Evolutionary conservation across 2,329 filamentous ascomycete species (phyloP), one percentile per base, ranked within the genome.

Genomic region (Colletotrichum karsti): DNA sequence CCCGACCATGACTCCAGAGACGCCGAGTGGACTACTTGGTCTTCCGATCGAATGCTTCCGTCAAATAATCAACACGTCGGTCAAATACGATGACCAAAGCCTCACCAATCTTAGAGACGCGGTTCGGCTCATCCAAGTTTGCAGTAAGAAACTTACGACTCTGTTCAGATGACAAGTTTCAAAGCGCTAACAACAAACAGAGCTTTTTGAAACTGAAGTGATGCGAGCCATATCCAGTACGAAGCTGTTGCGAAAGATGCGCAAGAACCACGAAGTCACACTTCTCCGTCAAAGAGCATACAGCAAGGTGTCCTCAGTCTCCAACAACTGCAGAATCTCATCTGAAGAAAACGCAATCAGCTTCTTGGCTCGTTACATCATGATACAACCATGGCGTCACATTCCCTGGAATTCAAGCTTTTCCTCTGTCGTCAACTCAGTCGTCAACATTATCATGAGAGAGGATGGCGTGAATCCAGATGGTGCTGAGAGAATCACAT

Each of bases 21-120:
- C 10, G 35, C 18, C 2, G 18, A 2, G 8, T 22, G 4, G 6
- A 41, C 18, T 44, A 30, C 13, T 26, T 13, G 58, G 5, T 13
- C 7, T 62, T 10, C 37, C 58, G 13, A 15, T 42, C 15, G 58
- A 62, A 22, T 62, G 58, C 48, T 20, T 62, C 8, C 26, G 20
- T 2, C 37, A 33, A 4, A 44, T 62, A 12, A 18, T 62, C 7
- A 35, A 24, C 5, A 3, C 30, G 4, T 12, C 13, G 13, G 33
- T 55, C 6, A 10, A 35, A n/a, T 62, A 55, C 15, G 3, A 42
- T 5, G 48, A 35, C 12, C 1, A 62, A 5, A 54, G 26, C 22
- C 9, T 54, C 4, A 44, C 35, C 15, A 62, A 62, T n/a, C 20
- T 62, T 8, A 53, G 48, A 41, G 48, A 62, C 28, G 58, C 58